These are phyloP conservation scores for Colletotrichum tanaceti DNA, from an alignment of 2,329 filamentous ascomycete species.

Conservation along the genomic window DNA sequence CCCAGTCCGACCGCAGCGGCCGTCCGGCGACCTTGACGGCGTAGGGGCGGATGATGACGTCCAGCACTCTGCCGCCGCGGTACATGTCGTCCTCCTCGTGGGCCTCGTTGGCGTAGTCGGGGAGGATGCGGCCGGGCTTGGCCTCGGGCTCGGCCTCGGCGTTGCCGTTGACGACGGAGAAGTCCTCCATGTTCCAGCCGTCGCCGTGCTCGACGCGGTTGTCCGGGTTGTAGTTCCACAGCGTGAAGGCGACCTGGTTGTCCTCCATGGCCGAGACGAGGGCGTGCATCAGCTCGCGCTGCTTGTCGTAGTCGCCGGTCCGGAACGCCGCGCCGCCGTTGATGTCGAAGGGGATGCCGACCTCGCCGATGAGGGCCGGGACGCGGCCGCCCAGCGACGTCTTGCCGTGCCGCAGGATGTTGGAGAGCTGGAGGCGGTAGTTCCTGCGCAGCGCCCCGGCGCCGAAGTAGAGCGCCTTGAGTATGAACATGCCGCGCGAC, in stretches of 20 bases:
- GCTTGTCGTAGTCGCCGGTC: constrained; percentile 53
- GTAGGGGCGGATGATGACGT: constrained; percentile 56
- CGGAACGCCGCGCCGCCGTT: constrained; percentile 51
- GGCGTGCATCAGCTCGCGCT: constrained; percentile 54
- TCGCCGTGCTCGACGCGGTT: constrained; percentile 54
- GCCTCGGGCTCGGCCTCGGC: constrained; percentile 42
- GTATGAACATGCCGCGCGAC: constrained; percentile 53
- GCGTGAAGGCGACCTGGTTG: constrained; percentile 51
- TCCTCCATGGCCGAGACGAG: constrained; percentile 56
- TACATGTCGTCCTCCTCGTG: constrained; percentile 53
- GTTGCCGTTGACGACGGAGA: constrained; percentile 55
- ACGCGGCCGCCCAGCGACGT: constrained; percentile 48
- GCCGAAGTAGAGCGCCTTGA: constrained; percentile 56
- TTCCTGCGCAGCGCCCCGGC: constrained; percentile 52
- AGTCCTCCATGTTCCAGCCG: constrained; percentile 58
- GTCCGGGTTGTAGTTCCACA: constrained; percentile 56
- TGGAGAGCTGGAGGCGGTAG: constrained; percentile 53
- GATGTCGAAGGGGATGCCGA: constrained; percentile 56
- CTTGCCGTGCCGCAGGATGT: constrained; percentile 50
- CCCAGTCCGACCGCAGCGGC: constrained; percentile 51
- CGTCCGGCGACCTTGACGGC: constrained; percentile 54
- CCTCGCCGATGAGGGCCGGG: constrained; percentile 54
- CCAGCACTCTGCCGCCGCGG: constrained; percentile 52
- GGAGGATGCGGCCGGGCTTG: constrained; percentile 44
- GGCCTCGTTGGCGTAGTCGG: constrained; percentile 50